Evolutionary conservation across 2,329 filamentous ascomycete species (phyloP), one percentile per base, ranked within the genome.

Genomic region (Diaporthe ampelina): DNA sequence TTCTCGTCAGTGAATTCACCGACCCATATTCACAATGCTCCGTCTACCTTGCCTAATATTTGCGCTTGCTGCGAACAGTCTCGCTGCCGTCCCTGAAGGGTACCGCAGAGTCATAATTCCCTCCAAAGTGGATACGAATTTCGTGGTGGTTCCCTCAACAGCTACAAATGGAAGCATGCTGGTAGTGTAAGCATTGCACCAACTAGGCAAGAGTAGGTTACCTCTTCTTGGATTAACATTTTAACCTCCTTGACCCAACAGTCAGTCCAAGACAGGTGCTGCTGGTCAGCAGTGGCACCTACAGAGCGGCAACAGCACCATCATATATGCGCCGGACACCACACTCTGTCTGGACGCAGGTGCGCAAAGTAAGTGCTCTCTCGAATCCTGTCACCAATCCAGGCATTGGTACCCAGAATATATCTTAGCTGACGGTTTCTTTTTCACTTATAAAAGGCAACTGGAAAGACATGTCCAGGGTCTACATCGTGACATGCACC

Each of bases 291-390:
- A 85, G 73, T 86, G 84, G 84, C 83, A 83, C 70, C 73, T 86
- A 77, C 81, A 81, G 76, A 75, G 77, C 29, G 82, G 81, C 73
- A 76, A 75, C 48, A 81, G 61, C 61, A 50, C 80, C 61, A 83
- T 80, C 76, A 83, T 86, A 75, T 83, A 84, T 76, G 78, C 84
- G 29, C 83, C 80, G 0, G 77, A 78, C 71, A 83, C 80, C n/a
- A 82, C 79, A 7, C 80, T 85, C n/a, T 86, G 84, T 73, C 69
- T 86, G 26, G 84, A 86, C 68, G 84, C 81, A 5, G 84, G 84
- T 10, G 80, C 80, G 8, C 77, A 83, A 76, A 72, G 80, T 81
- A 48, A 76, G 78, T 65, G 9, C 5, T 37, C 2, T 13, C 21
- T 29, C 10, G 11, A 7, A 8, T 59, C 19, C 13, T 8, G 3